Base-by-base conservation (phyloP, 2,329 filamentous ascomycete genomes). In the Rasamsonia emersonii region DNA sequence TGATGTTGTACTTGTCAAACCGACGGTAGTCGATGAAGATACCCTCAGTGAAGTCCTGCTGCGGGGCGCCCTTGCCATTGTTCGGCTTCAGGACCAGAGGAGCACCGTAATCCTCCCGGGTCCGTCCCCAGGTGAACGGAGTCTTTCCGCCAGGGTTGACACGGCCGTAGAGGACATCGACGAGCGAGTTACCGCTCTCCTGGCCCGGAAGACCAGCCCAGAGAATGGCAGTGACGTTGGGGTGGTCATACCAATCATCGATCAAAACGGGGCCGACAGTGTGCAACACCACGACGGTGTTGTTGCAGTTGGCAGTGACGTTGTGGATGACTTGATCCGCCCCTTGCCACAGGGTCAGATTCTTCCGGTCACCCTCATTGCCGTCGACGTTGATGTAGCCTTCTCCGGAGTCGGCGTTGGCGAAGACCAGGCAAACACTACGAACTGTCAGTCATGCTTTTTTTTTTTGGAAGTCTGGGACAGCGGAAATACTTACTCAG, bases 251-350 rank as follows among this genome's bases (percentile, higher is more conserved):
- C 61, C 64, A 68, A 28, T 84, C 74, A 9, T 77, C 75, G 15
- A 95, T 61, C 1, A 93, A 63, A 4, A 93, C 82, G 1, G 88
- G 77, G 0, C 86, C 86, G 3, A 79, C 75, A 1, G 82, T 86
- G 65, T 96, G 89, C 37, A 96, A 80, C 36, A 95, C 76, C 10
- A 96, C 84, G 38, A 96, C 81, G 9, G 86, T 94, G 70, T 95
- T 94, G 64, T 80, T 77, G 68, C 81, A 88, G 40, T 77, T 54
- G 5, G 77, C 69, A 1, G 85, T 78, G 8, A 94, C 84, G 28
- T 82, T 86, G 59, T 82, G 73, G 60, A 96, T 82, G 34, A 96
- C 63, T 1, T 72, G 69, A 32, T 96, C 86, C 24, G 85, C 88
- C 37, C 78, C 72, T 38, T 79, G 70, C 89, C 89, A 96, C 0